phyloP scores from a whole-genome alignment of 805 yeast genomes.

The Wickerhamiella shivajii region DNA sequence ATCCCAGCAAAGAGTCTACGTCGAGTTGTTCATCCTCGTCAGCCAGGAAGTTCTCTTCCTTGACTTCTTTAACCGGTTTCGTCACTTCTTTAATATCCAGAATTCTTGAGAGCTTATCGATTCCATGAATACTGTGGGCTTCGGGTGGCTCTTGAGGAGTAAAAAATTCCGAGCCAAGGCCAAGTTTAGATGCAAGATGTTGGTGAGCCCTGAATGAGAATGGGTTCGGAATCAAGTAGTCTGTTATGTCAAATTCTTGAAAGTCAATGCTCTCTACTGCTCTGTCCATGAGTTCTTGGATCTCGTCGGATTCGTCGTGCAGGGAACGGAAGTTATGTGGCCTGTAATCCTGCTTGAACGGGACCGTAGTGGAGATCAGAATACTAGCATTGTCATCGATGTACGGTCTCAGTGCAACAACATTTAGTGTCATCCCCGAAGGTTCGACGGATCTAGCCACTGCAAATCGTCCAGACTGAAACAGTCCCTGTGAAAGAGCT shows the following conservation, averaged over 20 bases:
- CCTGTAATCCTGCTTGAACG: conserved; percentile 14
- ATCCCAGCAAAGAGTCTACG: conserved; percentile 5
- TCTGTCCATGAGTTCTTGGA: conserved; percentile 7
- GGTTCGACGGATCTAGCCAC: conserved; percentile 13
- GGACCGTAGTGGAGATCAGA: conserved; percentile 12
- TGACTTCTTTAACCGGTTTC: not conserved
- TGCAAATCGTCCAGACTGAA: conserved; percentile 10
- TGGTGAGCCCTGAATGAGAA: too few species aligned
- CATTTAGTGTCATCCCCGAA: conserved; percentile 10
- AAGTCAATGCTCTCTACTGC: not conserved
- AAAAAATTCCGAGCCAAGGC: not conserved
- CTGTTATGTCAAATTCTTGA: not conserved
- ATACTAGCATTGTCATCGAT: conserved; percentile 1
- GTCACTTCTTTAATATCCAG: conserved; percentile 8
- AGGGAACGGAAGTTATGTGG: conserved; percentile 3
- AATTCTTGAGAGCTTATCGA: not conserved
- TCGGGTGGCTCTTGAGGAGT: conserved; percentile 1
- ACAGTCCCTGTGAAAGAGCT: conserved; percentile 10
- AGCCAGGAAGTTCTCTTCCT: conserved; percentile 2
- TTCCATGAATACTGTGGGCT: not conserved
- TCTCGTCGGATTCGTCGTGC: conserved; percentile 4
- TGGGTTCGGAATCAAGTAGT: too few species aligned
- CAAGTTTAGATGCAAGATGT: too few species aligned
- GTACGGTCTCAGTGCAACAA: conserved; percentile 13
- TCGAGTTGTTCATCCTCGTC: conserved; percentile 8